Percentiles rank a stretch among this genome's conserved stretches.
Evolutionary conservation across 805 yeast genomes (phyloP).

Genomic region (Tetrapisispora fleetii): DNA sequence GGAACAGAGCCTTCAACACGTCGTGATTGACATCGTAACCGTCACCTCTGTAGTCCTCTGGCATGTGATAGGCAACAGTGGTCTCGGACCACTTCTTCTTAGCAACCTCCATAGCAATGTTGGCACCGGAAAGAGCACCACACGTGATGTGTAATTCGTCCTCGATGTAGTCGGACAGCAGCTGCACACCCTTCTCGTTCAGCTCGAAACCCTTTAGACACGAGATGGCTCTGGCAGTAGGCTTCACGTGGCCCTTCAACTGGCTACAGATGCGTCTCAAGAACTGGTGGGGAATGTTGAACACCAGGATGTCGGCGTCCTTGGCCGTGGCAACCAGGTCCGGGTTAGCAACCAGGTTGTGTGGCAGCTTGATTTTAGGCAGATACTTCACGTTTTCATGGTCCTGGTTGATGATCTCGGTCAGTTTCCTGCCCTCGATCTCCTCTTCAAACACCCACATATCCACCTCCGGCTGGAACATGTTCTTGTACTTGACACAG

Average conservation of each 20-base stretch:
- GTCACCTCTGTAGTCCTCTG: conserved; percentile 44
- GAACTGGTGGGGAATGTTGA: conserved; percentile 97
- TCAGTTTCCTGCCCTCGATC: conserved; percentile 66
- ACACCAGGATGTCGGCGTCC: conserved; percentile 78
- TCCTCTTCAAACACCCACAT: conserved; percentile 97
- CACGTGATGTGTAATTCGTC: conserved; percentile 78
- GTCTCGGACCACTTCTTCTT: conserved; percentile 95
- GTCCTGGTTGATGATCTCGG: conserved; percentile 79
- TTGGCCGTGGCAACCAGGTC: conserved; percentile 64
- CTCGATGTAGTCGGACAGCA: conserved; percentile 69
- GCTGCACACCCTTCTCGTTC: conserved; percentile 70
- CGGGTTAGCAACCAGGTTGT: conserved; percentile 82
- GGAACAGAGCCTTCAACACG: conserved; percentile 76
- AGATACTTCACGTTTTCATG: conserved; percentile 94
- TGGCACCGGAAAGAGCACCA: conserved; percentile 96
- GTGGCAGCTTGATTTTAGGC: conserved; percentile 80
- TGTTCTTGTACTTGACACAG: conserved; percentile 55
- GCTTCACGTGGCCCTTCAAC: conserved; percentile 64
- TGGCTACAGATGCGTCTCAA: conserved; percentile 66
- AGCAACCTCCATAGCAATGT: conserved; percentile 95
- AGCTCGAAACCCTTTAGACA: conserved; percentile 95
- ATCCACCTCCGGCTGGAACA: conserved; percentile 65
- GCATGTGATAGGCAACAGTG: conserved; percentile 81
- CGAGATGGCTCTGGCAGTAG: conserved; percentile 76
- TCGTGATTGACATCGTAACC: conserved; percentile 51